Base-by-base conservation (phyloP, 306 rosid genomes). In the Spatholobus suberectus region DNA sequence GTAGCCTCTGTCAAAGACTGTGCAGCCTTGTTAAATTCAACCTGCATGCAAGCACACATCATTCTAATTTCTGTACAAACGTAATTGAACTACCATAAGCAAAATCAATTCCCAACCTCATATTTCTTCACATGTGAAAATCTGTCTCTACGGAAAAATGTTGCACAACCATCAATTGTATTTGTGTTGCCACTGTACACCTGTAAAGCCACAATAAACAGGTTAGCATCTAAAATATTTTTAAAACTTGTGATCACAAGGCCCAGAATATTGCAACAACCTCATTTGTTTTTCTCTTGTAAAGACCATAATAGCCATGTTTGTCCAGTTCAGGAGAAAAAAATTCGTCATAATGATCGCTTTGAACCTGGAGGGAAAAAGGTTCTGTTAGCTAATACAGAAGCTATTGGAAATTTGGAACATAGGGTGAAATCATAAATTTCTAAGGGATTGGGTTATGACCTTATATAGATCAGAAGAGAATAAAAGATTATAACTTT, bases 71-170 rank as follows among this genome's bases (percentile, higher is more conserved):
- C 49, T 43, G 67, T 63, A 77, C 61, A 81, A 47, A 43, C 2
- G n/a, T 20, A 54, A 55, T 34, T 82, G 35, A 54, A 65, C 49
- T n/a, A 59, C 12, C 49, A 17, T 8, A 41, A 17, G 46, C 29
- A 23, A 35, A 83, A 62, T 63, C 46, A 80, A 29, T 79, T 79
- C 84, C 89, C 54, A 59, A 93, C 99, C 99, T 96, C 99, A 47
- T 96, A 96, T 96, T 96, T 96, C 82, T 96, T 96, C 70, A 96
- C 96, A 76, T 92, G 98, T 1, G 95, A 85, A 83, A 96, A 96
- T 91, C 97, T 94, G 83, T 96, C 99, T 88, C 97, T 87, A 43
- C 98, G 99, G 86, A 91, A 96, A 90, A 96, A 96, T 72, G 99
- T 96, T 34, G 99, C 99, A 90, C 99, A 96, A 32, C 99, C 98